These are phyloP conservation scores for Aureoboletus auriporus DNA, from an alignment of 768 basidiomycete species.

Conservation along the genomic window DNA sequence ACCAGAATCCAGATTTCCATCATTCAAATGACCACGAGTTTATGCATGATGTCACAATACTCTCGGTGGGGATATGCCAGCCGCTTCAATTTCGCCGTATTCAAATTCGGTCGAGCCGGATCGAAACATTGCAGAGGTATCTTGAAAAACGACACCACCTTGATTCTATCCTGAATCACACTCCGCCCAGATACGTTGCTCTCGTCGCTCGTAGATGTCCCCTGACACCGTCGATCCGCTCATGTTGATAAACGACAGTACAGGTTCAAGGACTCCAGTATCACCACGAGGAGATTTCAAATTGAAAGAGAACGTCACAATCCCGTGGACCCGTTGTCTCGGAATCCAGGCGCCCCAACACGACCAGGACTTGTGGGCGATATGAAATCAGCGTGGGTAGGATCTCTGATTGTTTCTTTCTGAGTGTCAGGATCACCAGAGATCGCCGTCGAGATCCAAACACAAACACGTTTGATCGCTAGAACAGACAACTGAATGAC, in stretches of 20 bases:
- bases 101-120: conserved; percentile 44
- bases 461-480: too few relatives aligned
- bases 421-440: too few relatives aligned
- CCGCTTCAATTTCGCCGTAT: conserved; percentile 52
- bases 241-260: conserved; percentile 68
- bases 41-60: conserved; percentile 96
- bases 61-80: conserved; percentile 59
- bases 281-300: too few relatives aligned
- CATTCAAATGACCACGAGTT: conserved; percentile 91
- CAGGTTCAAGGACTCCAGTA: conserved; percentile 93
- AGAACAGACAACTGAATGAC: too few relatives aligned
- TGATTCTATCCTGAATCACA: conserved; percentile 58
- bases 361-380: too few relatives aligned
- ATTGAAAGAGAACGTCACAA: too few relatives aligned
- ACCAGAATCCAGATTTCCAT: conserved; percentile 77
- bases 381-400: too few relatives aligned
- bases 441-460: too few relatives aligned
- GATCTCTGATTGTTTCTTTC: too few relatives aligned
- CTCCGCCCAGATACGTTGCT: conserved; percentile 46
- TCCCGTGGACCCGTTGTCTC: too few relatives aligned
- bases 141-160: conserved; percentile 76
- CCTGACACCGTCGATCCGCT: conserved; percentile 45
- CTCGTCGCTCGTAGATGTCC: conserved; percentile 34
- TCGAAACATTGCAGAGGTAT: conserved; percentile 80
- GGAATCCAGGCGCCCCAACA: too few relatives aligned